A percentile compares a stretch with the other conserved stretches of the same genome.
Evolutionary conservation across 139 green algal genomes (phyloP).

Genomic region (Coelastrella sp.): DNA sequence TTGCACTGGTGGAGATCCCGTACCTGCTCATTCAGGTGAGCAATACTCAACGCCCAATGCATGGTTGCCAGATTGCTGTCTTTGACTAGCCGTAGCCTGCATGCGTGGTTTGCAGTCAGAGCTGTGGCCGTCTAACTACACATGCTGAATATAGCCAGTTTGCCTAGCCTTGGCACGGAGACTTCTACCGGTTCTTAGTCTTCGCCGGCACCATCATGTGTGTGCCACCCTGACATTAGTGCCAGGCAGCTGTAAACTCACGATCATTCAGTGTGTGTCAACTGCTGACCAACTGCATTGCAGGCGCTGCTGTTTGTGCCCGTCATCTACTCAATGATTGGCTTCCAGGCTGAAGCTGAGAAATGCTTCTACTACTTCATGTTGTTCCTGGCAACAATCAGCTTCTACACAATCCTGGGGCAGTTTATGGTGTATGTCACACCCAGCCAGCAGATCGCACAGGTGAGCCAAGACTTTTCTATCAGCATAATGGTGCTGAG

Average conservation of each 20-base stretch:
- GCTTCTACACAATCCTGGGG: conserved; percentile 58
- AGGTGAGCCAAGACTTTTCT: conserved; percentile 29
- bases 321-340: conserved; percentile 72
- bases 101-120: too few species aligned
- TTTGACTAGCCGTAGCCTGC: too few species aligned
- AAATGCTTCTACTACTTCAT: conserved; percentile 64
- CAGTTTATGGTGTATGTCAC: conserved; percentile 63
- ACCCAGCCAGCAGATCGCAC: conserved; percentile 58
- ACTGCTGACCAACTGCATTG: background rate
- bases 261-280: too few species aligned
- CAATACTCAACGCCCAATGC: background rate
- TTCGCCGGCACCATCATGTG: too few species aligned
- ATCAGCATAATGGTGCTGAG: too few species aligned
- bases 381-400: conserved; percentile 50
- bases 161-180: too few species aligned
- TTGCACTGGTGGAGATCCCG: conserved; percentile 67
- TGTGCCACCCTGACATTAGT: too few species aligned
- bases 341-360: conserved; percentile 48
- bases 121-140: too few species aligned
- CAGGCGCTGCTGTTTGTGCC: conserved; percentile 70
- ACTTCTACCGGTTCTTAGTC: too few species aligned
- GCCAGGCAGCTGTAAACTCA: too few species aligned
- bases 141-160: too few species aligned
- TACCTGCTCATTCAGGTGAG: conserved; percentile 61
- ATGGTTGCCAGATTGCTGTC: too few species aligned